Conservation (phyloP, 192 early-diverging fungal genomes). For the Coemansia sp. region DNA sequence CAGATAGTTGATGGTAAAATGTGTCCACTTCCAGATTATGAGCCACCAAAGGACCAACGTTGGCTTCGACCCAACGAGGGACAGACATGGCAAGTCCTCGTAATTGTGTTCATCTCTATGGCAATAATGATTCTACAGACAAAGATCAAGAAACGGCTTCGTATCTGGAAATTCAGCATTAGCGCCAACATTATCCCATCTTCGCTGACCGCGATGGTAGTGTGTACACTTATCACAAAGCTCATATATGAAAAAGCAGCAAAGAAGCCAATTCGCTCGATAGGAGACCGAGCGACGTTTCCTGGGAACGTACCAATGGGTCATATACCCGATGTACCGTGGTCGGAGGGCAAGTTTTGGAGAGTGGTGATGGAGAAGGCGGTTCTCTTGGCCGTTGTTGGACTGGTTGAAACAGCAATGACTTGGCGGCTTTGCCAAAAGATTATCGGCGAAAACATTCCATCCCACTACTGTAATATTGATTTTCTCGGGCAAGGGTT, state of each 20-base stretch:
- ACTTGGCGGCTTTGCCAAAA: not conserved
- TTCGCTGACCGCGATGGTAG: not conserved
- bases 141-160: not conserved
- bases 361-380: not conserved
- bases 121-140: not conserved
- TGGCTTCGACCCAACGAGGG: not conserved
- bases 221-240: not conserved
- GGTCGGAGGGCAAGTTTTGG: not conserved
- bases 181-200: slow-evolving; percentile 2
- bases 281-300: not conserved
- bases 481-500: not conserved
- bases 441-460: not conserved
- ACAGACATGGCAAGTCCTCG: not conserved
- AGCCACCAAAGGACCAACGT: not conserved
- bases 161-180: slow-evolving; percentile 2
- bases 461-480: not conserved
- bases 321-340: not conserved
- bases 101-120: not conserved
- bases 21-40: slow-evolving; percentile 1
- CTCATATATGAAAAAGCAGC: slow-evolving; percentile 2
- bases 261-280: not conserved
- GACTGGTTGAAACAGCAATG: not conserved
- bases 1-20: not conserved
- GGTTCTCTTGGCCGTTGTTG: not conserved
- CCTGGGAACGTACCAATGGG: not conserved